These are phyloP conservation scores for Yueomyces sp. DNA, from an alignment of 805 yeast species.

Conservation along the genomic window DNA sequence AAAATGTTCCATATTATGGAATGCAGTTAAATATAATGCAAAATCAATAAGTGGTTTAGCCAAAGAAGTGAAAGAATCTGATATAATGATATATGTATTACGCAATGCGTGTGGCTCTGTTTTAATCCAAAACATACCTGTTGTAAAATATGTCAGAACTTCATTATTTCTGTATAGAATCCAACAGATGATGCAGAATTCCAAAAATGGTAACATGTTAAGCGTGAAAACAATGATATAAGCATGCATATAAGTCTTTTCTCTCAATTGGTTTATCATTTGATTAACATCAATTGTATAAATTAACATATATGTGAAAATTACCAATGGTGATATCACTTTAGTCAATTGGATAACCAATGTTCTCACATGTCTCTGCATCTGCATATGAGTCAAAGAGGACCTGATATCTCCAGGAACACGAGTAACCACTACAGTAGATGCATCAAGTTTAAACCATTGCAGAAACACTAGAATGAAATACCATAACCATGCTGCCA, in stretches of 20 bases:
- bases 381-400: conserved; percentile 26
- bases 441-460: conserved; percentile 31
- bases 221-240: background rate
- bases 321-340: conserved; percentile 14
- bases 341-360: conserved; percentile 11
- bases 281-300: conserved; percentile 3
- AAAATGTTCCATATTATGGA: conserved; percentile 8
- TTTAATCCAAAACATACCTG: conserved; percentile 26
- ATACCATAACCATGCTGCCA: conserved; percentile 44
- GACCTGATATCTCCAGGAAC: conserved; percentile 11
- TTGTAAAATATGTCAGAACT: conserved; percentile 26
- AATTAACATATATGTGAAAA: conserved; percentile 4
- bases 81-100: conserved; percentile 56
- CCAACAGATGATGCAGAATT: conserved; percentile 7
- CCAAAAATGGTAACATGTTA: conserved; percentile 12
- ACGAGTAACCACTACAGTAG: conserved; percentile 11
- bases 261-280: background rate
- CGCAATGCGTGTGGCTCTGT: conserved; percentile 22
- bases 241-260: background rate
- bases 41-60: conserved; percentile 65
- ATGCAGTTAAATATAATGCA: conserved; percentile 37
- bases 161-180: conserved; percentile 23
- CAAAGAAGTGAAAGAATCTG: conserved; percentile 79
- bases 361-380: conserved; percentile 22
- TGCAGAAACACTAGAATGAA: conserved; percentile 29